Evolutionary conservation across 2,329 filamentous ascomycete species (phyloP).

Genomic region (Tympanopsis confertula): DNA sequence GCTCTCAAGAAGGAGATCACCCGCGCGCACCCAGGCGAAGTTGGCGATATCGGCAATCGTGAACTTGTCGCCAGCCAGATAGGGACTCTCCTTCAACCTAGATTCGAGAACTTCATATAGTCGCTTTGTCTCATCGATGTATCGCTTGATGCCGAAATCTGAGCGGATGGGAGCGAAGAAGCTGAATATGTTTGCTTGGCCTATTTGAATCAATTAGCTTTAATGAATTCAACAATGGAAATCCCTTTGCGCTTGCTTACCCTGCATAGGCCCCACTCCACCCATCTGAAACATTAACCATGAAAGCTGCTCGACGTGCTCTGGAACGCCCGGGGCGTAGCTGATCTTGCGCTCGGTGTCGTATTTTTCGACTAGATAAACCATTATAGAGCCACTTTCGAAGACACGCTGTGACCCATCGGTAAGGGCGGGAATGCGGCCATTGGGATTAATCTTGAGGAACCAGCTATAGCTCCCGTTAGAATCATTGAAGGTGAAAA

Average conservation of each 20-base stretch:
- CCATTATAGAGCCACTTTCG: constrained; percentile 72
- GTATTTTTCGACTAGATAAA: constrained; percentile 74
- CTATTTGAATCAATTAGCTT: too few relatives aligned
- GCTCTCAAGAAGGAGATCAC: neutral
- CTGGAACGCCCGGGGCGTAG: constrained; percentile 60
- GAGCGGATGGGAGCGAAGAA: constrained; percentile 76
- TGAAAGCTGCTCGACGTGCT: constrained; percentile 69
- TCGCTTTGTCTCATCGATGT: constrained; percentile 72
- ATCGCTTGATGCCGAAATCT: constrained; percentile 71
- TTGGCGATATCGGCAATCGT: constrained; percentile 71
- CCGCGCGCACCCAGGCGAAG: constrained; percentile 59
- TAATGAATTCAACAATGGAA: too few relatives aligned
- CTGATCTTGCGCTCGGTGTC: constrained; percentile 74
- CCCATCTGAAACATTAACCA: constrained; percentile 75
- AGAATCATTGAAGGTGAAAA: too few relatives aligned
- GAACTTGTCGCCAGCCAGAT: constrained; percentile 53
- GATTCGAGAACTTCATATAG: constrained; percentile 69
- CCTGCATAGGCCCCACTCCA: constrained; percentile 73
- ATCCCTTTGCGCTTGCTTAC: too few relatives aligned
- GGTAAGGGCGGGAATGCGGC: constrained; percentile 77
- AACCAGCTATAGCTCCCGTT: constrained; percentile 52
- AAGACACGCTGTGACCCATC: constrained; percentile 69
- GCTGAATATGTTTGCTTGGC: constrained; percentile 72
- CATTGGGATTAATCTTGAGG: constrained; percentile 83
- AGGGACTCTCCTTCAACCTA: constrained; percentile 47